These are phyloP conservation scores for Ustilago shanxiensis DNA, from an alignment of 1,284 basidiomycete genomes.

Conservation along the genomic window DNA sequence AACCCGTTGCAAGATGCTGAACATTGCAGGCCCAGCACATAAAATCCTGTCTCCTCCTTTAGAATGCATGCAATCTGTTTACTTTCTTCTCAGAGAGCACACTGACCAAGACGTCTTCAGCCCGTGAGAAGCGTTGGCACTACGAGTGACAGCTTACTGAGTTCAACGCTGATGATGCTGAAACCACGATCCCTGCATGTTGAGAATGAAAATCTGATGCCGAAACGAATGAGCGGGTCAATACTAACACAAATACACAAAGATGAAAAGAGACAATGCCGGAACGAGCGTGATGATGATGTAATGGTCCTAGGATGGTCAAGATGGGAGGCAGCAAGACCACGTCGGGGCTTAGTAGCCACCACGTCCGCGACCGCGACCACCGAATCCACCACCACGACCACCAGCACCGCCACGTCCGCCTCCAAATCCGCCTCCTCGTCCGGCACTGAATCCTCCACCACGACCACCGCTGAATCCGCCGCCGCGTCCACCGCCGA, in stretches of 20 bases:
- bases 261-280: constrained; percentile 21
- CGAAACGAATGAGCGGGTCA: constrained; percentile 17
- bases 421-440: constrained; percentile 59
- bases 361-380: constrained; percentile 45
- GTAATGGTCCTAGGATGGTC: not conserved
- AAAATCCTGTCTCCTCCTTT: constrained; percentile 1
- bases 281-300: constrained; percentile 2
- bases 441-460: constrained; percentile 48
- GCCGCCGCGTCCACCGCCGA: constrained; percentile 66
- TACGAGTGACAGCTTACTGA: not conserved
- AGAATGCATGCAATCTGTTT: not conserved
- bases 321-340: not conserved
- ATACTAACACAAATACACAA: constrained; percentile 42
- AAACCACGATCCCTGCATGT: not conserved
- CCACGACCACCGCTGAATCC: constrained; percentile 44
- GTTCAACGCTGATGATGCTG: not conserved
- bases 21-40: constrained; percentile 35
- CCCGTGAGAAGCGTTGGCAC: not conserved
- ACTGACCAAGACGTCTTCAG: not conserved
- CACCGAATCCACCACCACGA: constrained; percentile 52
- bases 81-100: not conserved
- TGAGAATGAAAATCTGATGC: constrained; percentile 2
- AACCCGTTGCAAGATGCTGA: constrained; percentile 53
- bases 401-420: constrained; percentile 61
- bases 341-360: constrained; percentile 40